Evolutionary conservation across 805 yeast species (phyloP), one percentile per base, ranked within the genome.

Genomic region (Pichia insulana): DNA sequence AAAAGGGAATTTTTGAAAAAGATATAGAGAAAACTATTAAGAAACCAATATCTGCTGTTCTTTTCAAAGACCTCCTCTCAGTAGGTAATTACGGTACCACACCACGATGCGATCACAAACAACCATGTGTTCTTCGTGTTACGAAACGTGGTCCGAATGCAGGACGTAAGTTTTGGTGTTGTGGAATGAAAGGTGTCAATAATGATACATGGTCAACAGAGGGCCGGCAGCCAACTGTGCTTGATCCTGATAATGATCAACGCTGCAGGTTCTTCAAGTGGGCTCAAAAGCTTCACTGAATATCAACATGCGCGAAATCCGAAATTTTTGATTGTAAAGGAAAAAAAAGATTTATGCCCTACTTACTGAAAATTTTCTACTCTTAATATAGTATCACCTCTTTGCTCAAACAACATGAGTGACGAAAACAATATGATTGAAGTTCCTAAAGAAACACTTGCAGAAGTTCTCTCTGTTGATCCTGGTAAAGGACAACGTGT

Each of bases 231-330:
- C 25, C 36, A n/a, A 41, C 13, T 18, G 47, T 42, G 3, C 20
- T 20, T 12, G 28, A 33, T 11, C 34, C 40, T 19, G 16, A 39
- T 27, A 30, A 38, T 27, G 41, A n/a, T 13, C 62, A 56, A 38
- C 67, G 66, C n/a, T 76, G 81, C 55, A 75, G 72, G 1, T 74
- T 57, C 50, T 76, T 76, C 54, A 67, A 74, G 56, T 75, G 81
- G 80, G 69, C 63, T 11, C 61, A 53, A 22, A 22, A 8, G 8
- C 25, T 22, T 8, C 5, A 22, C 25, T 22, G 25, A 22, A 22
- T n/a, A n/a, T n/a, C n/a, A n/a, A n/a, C n/a, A n/a, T n/a, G n/a
- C n/a, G n/a, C n/a, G n/a, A n/a, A n/a, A n/a, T n/a, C n/a, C n/a
- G n/a, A n/a, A n/a, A n/a, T n/a, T 1, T 22, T 25, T 10, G 8